Evolutionary conservation across 345 rosid species (phyloP).

Genomic region (Geranium rotundifolium): DNA sequence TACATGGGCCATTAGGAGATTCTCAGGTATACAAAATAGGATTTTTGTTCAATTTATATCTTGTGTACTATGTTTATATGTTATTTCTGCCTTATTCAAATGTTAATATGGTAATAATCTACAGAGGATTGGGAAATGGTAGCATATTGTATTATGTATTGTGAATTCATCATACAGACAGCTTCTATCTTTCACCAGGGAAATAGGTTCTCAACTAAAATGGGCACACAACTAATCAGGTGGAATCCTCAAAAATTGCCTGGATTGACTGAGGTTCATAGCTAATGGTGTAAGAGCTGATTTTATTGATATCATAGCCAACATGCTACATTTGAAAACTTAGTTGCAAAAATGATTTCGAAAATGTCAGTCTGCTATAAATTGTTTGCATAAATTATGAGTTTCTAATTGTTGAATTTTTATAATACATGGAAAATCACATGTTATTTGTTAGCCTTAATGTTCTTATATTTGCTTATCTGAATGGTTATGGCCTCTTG

Average conservation of each 20-base stretch:
- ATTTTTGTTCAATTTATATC: background rate
- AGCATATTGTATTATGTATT: no score
- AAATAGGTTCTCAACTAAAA: background rate
- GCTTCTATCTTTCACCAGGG: background rate
- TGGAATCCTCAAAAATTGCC: no score
- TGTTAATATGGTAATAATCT: background rate
- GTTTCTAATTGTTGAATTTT: no score
- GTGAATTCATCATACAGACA: no score
- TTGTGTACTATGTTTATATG: background rate
- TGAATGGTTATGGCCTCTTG: no score
- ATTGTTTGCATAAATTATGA: no score
- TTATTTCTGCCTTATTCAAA: no score
- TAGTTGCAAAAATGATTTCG: background rate
- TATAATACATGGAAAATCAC: no score
- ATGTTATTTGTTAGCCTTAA: no score
- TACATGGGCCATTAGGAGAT: slow-evolving; percentile 31
- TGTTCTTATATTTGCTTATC: no score
- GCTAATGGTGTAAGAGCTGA: background rate
- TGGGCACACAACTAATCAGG: no score
- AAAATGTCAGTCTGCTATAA: background rate
- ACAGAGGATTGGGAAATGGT: background rate
- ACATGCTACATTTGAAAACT: background rate
- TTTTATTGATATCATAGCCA: background rate
- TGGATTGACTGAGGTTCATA: no score
- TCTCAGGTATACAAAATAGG: background rate